A percentile compares a stretch with the other conserved stretches of the same genome.
phyloP scores from a whole-genome alignment of 305 asterid genomes.

The Caryopteris hybrid region DNA sequence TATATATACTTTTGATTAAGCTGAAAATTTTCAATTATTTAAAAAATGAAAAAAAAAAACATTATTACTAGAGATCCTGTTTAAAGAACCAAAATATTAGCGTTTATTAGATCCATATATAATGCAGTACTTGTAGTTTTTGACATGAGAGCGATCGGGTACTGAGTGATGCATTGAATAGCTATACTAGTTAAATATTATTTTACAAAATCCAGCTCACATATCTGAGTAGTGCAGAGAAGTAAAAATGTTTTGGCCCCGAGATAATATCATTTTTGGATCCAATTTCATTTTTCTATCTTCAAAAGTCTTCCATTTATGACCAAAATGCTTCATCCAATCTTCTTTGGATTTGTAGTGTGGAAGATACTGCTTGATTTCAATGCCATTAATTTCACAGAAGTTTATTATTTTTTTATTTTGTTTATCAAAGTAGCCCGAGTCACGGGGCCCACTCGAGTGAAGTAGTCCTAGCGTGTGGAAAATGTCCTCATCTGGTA shows the following conservation, averaged over 20 bases:
- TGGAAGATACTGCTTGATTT: slow-evolving; percentile 69
- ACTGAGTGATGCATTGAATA: no score
- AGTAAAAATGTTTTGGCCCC: slow-evolving; percentile 61
- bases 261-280: slow-evolving; percentile 60
- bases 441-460: slow-evolving; percentile 28
- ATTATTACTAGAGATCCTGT: no score
- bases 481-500: slow-evolving; percentile 61
- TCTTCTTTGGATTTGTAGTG: slow-evolving; percentile 43
- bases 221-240: background rate
- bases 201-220: no score
- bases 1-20: no score
- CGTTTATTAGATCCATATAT: no score
- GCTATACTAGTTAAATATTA: no score
- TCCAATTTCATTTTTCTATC: slow-evolving; percentile 53
- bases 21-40: no score
- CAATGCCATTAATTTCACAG: slow-evolving; percentile 36
- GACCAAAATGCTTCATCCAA: slow-evolving; percentile 68
- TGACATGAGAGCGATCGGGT: no score
- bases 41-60: no score
- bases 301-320: slow-evolving; percentile 54
- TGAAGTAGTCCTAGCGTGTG: slow-evolving; percentile 55
- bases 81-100: no score
- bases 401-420: slow-evolving; percentile 42
- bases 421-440: slow-evolving; percentile 27
- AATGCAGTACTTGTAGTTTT: no score